Percentiles rank a stretch among this genome's conserved stretches.
phyloP scores from a whole-genome alignment of 805 yeast genomes.

The Metschnikowia cubensis region DNA sequence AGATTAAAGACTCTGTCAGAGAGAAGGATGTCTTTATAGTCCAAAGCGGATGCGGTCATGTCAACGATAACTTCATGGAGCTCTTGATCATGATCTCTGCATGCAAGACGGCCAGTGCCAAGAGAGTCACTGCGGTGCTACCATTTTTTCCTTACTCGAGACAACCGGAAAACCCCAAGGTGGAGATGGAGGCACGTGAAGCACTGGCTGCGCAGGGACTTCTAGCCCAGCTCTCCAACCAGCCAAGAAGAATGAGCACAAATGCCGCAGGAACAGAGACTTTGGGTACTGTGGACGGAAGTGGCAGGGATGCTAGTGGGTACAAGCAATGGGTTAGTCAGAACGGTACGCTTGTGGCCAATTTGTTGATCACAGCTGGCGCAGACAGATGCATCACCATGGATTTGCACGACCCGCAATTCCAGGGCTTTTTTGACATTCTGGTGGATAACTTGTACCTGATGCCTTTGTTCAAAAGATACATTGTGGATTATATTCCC shows the following conservation, averaged over 20 bases:
- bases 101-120: constrained; percentile 87
- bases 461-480: constrained; percentile 81
- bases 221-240: constrained; percentile 8
- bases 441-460: constrained; percentile 94
- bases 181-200: constrained; percentile 16
- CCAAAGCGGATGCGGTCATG: constrained; percentile 84
- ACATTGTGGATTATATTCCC: constrained; percentile 75
- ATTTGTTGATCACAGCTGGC: constrained; percentile 83
- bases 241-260: constrained; percentile 28
- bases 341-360: constrained; percentile 88
- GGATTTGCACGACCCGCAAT: constrained; percentile 98
- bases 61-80: constrained; percentile 83
- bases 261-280: constrained; percentile 31
- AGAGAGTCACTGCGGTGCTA: constrained; percentile 81
- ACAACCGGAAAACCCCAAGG: constrained; percentile 83
- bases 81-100: constrained; percentile 83
- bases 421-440: constrained; percentile 94
- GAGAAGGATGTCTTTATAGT: constrained; percentile 93
- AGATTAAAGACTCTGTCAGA: constrained; percentile 82
- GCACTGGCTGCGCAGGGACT: constrained; percentile 11
- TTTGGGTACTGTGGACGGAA: constrained; percentile 31
- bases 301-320: constrained; percentile 53
- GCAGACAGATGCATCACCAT: constrained; percentile 95
- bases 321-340: constrained; percentile 95
- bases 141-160: constrained; percentile 95